Base-by-base conservation (phyloP, 2,329 filamentous ascomycete species). In the Pseudocercospora fuligena region DNA sequence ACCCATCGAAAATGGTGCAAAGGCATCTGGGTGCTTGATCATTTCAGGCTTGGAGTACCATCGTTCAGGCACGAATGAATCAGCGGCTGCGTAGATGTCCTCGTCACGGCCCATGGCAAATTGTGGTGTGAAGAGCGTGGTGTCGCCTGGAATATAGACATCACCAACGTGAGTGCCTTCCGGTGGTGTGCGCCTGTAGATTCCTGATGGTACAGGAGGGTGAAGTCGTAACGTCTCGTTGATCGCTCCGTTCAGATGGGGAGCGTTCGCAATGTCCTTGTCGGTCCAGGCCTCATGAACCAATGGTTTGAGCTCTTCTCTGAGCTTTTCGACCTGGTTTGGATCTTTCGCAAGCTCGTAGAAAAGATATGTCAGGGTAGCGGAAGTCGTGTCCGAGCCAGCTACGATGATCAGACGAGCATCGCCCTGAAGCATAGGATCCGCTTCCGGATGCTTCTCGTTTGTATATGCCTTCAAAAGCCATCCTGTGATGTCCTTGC, bases 381-480 rank as follows among this genome's bases (percentile, higher is more conserved):
- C 76, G 7, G 80, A 75, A 0, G 80, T 82, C 6, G 82, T 84
- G 66, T 84, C 82, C 31, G 63, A 80, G 7, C 79, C 79, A 25
- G 79, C 79, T 25, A 80, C 74, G 19, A 81, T 77, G 40, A 80
- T 73, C 25, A 77, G 58, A 9, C 70, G 64, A 54, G 68, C 61
- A 53, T 76, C 74, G 11, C 66, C 72, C 58, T 71, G 70, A 25
- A 76, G 65, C 68, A 72, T 67, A 2, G 68, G 59, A 60, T 76
- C 73, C 1, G 70, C 64, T 40, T 72, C 70, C 9, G 73, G 73
- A n/a, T 73, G 65, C 36, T 70, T 66, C 43, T 72, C 66, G 49
- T 63, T 65, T n/a, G 70, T 63, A 58, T 75, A 73, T 1, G 73
- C 69, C 51, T 74, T 74, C 16, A 78, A 54, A 8, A 78, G 62